These are phyloP conservation scores for Hygrophila difformis DNA, from an alignment of 257 asterid species.

Conservation along the genomic window DNA sequence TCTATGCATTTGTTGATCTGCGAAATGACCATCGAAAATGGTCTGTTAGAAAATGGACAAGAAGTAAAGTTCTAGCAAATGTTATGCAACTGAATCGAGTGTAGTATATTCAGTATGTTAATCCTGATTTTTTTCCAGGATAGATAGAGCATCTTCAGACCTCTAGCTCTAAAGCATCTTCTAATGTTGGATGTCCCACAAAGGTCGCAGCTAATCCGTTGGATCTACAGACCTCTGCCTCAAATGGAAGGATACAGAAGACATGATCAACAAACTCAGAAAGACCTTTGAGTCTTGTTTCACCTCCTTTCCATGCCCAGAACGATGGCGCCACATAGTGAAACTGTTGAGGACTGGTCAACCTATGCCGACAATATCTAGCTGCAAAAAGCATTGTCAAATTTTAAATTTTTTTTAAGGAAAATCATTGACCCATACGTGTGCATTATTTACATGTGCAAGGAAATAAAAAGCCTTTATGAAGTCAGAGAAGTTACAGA, in stretches of 20 bases:
- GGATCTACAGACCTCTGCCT: constrained; percentile 61
- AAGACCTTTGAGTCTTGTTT: constrained; percentile 68
- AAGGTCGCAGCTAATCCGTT: constrained; percentile 78
- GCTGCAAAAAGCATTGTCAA: constrained; percentile 62
- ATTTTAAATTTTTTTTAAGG: too few relatives aligned
- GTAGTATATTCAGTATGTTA: background rate
- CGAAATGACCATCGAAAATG: constrained; percentile 15
- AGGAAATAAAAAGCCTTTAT: constrained; percentile 5
- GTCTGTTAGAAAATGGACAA: constrained; percentile 3
- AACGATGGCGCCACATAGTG: constrained; percentile 96
- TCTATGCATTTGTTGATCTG: constrained; percentile 31
- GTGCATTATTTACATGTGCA: constrained; percentile 24
- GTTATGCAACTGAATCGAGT: constrained; percentile 1
- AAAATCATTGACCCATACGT: too few relatives aligned
- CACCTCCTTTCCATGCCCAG: constrained; percentile 99
- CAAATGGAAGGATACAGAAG: constrained; percentile 93
- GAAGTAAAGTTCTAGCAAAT: constrained; percentile 2
- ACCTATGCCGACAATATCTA: constrained; percentile 35
- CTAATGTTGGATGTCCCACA: constrained; percentile 93
- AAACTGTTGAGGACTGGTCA: constrained; percentile 55
- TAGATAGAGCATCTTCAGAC: constrained; percentile 17
- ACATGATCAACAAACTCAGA: constrained; percentile 71
- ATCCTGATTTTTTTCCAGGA: constrained; percentile 1
- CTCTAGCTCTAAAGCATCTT: constrained; percentile 64
- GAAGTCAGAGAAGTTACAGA: constrained; percentile 8